Conservation (phyloP, 139 green algal genomes). For the Ostreobium quekettii region DNA sequence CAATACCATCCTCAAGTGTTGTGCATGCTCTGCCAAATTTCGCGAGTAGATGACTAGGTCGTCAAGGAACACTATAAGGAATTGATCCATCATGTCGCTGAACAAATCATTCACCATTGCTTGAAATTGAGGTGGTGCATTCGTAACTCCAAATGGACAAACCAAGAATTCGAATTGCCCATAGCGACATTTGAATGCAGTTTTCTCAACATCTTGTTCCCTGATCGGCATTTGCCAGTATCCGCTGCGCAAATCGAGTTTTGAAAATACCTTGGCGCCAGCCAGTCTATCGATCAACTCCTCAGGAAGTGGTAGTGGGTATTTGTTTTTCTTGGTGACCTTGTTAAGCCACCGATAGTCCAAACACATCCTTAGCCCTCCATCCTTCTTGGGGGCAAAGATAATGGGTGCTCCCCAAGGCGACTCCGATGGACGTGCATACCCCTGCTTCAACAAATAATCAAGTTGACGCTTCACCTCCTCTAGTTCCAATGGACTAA, state of each 20-base stretch:
- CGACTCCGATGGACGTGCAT: slow-evolving; percentile 26
- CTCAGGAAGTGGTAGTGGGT: slow-evolving; percentile 39
- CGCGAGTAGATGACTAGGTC: slow-evolving; percentile 40
- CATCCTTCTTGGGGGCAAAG: slow-evolving; percentile 51
- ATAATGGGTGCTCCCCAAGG: slow-evolving; percentile 42
- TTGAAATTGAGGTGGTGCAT: slow-evolving; percentile 35
- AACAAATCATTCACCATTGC: slow-evolving; percentile 39
- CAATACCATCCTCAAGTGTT: slow-evolving; percentile 31
- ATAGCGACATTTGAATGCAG: slow-evolving; percentile 27
- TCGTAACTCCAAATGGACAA: slow-evolving; percentile 33
- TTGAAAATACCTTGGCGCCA: slow-evolving; percentile 21
- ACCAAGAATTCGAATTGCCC: slow-evolving; percentile 35
- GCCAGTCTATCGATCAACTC: slow-evolving; percentile 37
- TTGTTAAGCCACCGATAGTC: slow-evolving; percentile 50
- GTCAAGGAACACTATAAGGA: slow-evolving; percentile 45
- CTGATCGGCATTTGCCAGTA: slow-evolving; percentile 21
- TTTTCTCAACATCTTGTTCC: slow-evolving; percentile 15
- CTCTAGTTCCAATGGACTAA: neutral
- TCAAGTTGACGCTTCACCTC: slow-evolving; percentile 17
- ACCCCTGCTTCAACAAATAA: slow-evolving; percentile 19
- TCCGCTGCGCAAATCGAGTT: slow-evolving; percentile 18
- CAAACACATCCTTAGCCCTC: slow-evolving; percentile 39
- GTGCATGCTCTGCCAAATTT: slow-evolving; percentile 28
- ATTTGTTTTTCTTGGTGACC: slow-evolving; percentile 40
- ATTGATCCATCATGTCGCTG: slow-evolving; percentile 26